Percentiles rank a stretch among this genome's conserved stretches.
These are phyloP conservation scores for Aspergillus sclerotialis DNA, from an alignment of 2,329 filamentous ascomycete species.

Conservation along the genomic window DNA sequence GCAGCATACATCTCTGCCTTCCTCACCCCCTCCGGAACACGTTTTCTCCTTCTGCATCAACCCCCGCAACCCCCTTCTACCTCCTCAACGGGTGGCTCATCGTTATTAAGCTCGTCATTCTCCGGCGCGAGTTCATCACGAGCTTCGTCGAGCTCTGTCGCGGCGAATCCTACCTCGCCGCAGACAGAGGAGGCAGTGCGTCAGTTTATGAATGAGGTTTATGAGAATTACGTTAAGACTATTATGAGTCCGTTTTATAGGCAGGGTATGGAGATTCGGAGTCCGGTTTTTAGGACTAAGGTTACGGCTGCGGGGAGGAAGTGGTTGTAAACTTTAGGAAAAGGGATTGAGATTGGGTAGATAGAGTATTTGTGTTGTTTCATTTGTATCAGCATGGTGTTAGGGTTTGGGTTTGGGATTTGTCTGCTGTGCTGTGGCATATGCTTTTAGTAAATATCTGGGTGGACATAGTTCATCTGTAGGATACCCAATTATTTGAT, in stretches of 20 bases:
- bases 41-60: constrained; percentile 90
- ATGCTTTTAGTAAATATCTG: too few relatives aligned
- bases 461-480: background rate
- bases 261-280: constrained; percentile 75
- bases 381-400: constrained; percentile 16
- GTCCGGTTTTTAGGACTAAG: constrained; percentile 73
- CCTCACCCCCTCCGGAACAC: constrained; percentile 83
- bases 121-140: constrained; percentile 19
- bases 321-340: constrained; percentile 56
- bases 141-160: constrained; percentile 62
- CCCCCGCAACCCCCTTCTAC: constrained; percentile 50
- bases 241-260: constrained; percentile 96
- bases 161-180: constrained; percentile 76
- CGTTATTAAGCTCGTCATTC: constrained; percentile 21
- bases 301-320: constrained; percentile 88
- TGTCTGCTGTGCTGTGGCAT: background rate
- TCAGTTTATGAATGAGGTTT: constrained; percentile 91
- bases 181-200: constrained; percentile 93
- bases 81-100: constrained; percentile 26
- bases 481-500: background rate
- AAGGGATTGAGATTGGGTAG: constrained; percentile 11
- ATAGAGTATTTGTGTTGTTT: constrained; percentile 3
- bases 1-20: constrained; percentile 94
- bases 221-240: constrained; percentile 94
- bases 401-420: constrained; percentile 1